Percentiles rank a stretch among this genome's conserved stretches.
phyloP scores from a whole-genome alignment of 371 early-diverging fungal genomes.

The Mortierella sp. region DNA sequence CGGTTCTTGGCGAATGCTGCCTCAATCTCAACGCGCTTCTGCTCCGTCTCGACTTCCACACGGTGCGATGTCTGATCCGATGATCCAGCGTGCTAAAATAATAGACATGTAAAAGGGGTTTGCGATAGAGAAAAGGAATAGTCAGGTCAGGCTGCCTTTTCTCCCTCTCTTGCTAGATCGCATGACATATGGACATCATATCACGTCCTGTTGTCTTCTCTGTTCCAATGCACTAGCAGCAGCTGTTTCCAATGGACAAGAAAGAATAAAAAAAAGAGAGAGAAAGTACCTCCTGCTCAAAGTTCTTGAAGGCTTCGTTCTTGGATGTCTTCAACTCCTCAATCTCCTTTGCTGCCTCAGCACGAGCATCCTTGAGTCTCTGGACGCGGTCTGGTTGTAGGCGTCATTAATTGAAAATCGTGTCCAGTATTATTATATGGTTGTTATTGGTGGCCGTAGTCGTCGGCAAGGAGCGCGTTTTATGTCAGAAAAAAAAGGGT shows the following conservation, averaged over 20 bases:
- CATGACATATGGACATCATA: background rate
- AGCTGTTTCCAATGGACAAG: background rate
- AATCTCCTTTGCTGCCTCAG: constrained; percentile 95
- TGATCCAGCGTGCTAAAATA: constrained; percentile 79
- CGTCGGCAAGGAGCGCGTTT: background rate
- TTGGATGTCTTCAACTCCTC: constrained; percentile 88
- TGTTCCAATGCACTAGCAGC: background rate
- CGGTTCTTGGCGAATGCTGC: constrained; percentile 77
- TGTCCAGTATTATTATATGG: background rate
- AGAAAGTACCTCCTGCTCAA: constrained; percentile 80
- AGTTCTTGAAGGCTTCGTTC: constrained; percentile 84
- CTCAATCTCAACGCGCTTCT: constrained; percentile 78
- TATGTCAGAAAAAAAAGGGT: background rate
- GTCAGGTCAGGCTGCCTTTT: background rate
- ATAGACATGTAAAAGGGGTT: background rate
- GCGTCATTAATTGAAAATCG: background rate
- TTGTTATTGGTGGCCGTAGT: background rate
- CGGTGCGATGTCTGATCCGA: constrained; percentile 76
- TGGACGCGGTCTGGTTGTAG: constrained; percentile 85
- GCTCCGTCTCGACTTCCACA: constrained; percentile 86
- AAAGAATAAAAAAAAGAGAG: background rate
- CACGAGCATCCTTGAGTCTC: constrained; percentile 94
- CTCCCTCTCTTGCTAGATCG: background rate
- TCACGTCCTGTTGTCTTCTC: background rate
- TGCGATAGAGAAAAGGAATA: background rate